These are phyloP conservation scores for Groenewaldozyma auringiensis DNA, from an alignment of 1,139 yeast species.

Conservation along the genomic window DNA sequence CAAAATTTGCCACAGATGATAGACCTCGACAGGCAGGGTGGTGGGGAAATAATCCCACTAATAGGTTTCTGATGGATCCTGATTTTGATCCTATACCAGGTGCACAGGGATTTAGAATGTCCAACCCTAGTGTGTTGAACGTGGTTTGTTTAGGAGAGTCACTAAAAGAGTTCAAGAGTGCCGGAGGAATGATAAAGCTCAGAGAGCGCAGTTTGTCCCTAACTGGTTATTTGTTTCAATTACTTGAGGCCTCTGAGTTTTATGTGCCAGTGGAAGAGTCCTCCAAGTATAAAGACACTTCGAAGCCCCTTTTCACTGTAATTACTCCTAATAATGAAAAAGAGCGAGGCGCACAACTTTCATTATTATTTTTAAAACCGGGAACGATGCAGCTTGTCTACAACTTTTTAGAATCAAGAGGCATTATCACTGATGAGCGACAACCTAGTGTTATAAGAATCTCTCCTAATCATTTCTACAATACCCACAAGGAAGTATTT, in stretches of 20 bases:
- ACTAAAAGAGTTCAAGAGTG: conserved; percentile 49
- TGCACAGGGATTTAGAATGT: conserved; percentile 82
- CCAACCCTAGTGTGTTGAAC: conserved; percentile 86
- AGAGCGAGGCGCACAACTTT: conserved; percentile 76
- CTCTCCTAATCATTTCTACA: conserved; percentile 80
- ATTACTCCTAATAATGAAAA: conserved; percentile 56
- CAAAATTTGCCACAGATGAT: conserved; percentile 33
- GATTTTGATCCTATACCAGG: conserved; percentile 70
- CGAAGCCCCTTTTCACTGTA: conserved; percentile 49
- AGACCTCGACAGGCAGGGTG: conserved; percentile 83
- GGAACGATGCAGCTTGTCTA: conserved; percentile 61
- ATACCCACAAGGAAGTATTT: conserved; percentile 59
- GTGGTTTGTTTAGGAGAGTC: conserved; percentile 65
- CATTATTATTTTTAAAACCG: conserved; percentile 55
- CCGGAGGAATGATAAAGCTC: conserved; percentile 57
- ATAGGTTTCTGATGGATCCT: conserved; percentile 75
- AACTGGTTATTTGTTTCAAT: conserved; percentile 49
- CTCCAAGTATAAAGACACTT: conserved; percentile 4
- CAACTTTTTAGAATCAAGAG: conserved; percentile 40
- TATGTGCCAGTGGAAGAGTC: conserved; percentile 33
- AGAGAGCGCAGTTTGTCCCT: conserved; percentile 50
- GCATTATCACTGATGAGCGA: conserved; percentile 80
- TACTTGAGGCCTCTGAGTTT: conserved; percentile 36
- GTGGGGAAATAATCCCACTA: conserved; percentile 82
- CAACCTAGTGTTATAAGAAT: conserved; percentile 80